Evolutionary conservation across 177 flowering plant genomes (phyloP), one percentile per base, ranked within the genome.

Genomic region (Vitis hybrid): DNA sequence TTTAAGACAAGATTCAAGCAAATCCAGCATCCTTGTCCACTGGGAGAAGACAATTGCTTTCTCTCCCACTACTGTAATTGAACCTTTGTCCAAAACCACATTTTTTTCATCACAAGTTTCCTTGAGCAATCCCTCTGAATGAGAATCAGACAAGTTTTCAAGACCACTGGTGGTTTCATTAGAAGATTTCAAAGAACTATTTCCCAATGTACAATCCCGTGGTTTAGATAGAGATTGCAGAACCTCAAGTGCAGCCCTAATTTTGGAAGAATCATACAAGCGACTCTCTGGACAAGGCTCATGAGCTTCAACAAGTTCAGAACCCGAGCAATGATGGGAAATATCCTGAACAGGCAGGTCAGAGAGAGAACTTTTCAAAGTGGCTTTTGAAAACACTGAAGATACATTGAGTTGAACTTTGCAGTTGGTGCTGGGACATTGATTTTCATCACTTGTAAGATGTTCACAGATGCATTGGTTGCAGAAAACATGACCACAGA

Each of bases 11-110:
- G 76, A 79, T 81, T 94, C 98, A 75, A 94, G 88, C 80, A 94
- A 82, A 85, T 94, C 95, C 70, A 94, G 76, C 98, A 94, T 94
- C 75, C 89, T 77, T 31, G 97, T 92, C 98, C 98, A 94, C 84
- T 94, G 98, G 11, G 98, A 94, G 81, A 94, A 94, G 49, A 94
- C 97, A 64, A 94, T 92, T 53, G 97, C 95, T 76, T 94, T 94
- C 84, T 89, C 92, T 57, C 81, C 80, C 67, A 55, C 75, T 59
- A 74, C 72, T 55, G 55, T 70, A 28, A 65, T 52, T 20, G 81
- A 63, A 62, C 66, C 61, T 14, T 66, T 67, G 8, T 67, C 76
- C 68, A 49, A 19, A 17, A 62, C 59, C 47, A 44, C 7, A 57
- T 62, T 74, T 65, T 31, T 66, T 15, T 62, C 33, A 49, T 68